Conservation (phyloP, 345 rosid species). For the Brassica carinata region DNA sequence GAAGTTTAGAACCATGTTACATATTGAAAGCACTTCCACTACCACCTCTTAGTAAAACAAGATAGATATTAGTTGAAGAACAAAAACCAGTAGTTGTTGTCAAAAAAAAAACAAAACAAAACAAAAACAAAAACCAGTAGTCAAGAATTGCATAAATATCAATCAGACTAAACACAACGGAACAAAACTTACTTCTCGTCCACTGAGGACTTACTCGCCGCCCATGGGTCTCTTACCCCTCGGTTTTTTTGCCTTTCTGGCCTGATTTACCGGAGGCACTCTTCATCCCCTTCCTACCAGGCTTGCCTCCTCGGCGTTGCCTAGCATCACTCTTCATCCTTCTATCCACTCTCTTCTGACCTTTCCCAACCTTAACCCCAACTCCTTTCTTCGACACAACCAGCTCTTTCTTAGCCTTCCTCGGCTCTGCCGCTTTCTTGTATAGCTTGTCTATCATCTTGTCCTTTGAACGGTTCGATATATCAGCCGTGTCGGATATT, state of each 20-base stretch:
- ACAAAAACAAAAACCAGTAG: no score
- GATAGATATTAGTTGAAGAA: no score
- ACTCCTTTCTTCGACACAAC: conserved; percentile 97
- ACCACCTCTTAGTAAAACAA: no score
- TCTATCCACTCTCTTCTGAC: conserved; percentile 82
- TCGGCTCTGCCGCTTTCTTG: conserved; percentile 70
- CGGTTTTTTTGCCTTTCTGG: conserved; percentile 30
- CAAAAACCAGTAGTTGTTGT: no score
- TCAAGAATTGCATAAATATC: no score
- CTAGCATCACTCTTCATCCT: conserved; percentile 86
- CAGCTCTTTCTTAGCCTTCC: conserved; percentile 69
- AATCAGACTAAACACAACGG: no score
- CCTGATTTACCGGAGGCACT: conserved; percentile 42
- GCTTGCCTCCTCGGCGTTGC: conserved; percentile 55
- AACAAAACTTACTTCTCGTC: not conserved
- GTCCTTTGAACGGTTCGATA: conserved; percentile 48
- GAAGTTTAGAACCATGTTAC: no score
- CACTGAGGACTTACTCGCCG: conserved; percentile 22
- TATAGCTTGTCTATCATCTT: conserved; percentile 84
- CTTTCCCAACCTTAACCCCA: conserved; percentile 73
- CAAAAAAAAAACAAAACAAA: no score
- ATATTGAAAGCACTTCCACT: no score
- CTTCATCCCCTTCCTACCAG: conserved; percentile 67
- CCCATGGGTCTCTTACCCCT: conserved; percentile 41
- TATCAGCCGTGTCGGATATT: conserved; percentile 76